phyloP scores from a whole-genome alignment of 768 basidiomycete species.

The Pleurotus sapidus region DNA sequence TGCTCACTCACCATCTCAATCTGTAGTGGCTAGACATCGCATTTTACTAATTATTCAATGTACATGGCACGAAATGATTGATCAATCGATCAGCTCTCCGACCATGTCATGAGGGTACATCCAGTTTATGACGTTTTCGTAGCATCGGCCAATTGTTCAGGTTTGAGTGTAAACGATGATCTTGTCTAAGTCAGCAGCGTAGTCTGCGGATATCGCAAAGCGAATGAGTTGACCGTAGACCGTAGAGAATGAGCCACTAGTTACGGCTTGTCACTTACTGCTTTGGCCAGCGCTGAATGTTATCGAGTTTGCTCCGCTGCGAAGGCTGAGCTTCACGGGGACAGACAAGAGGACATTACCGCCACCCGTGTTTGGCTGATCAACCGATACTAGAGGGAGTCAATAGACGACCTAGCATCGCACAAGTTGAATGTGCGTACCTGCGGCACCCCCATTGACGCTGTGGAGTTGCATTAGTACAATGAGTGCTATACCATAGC shows the following conservation, averaged over 20 bases:
- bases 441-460: slow-evolving; percentile 51
- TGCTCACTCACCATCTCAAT: neutral
- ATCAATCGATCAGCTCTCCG: too few species aligned
- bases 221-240: neutral
- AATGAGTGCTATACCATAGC: neutral
- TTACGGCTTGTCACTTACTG: slow-evolving; percentile 33
- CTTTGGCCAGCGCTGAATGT: slow-evolving; percentile 46
- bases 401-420: neutral
- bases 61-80: too few species aligned
- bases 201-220: slow-evolving; percentile 30
- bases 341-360: slow-evolving; percentile 51
- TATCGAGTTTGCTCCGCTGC: slow-evolving; percentile 49
- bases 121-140: too few species aligned
- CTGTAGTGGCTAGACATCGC: slow-evolving; percentile 4
- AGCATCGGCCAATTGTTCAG: neutral
- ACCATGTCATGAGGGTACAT: too few species aligned
- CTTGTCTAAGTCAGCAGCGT: slow-evolving; percentile 59
- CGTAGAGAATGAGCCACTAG: neutral
- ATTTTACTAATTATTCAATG: neutral
- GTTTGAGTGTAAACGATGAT: slow-evolving; percentile 54
- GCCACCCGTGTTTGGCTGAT: slow-evolving; percentile 58
- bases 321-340: slow-evolving; percentile 49
- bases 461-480: slow-evolving; percentile 22
- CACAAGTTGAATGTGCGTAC: neutral
- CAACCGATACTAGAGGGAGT: slow-evolving; percentile 33